Evolutionary conservation across 2,329 filamentous ascomycete species (phyloP).

Genomic region (Mycosphaerella sp.): DNA sequence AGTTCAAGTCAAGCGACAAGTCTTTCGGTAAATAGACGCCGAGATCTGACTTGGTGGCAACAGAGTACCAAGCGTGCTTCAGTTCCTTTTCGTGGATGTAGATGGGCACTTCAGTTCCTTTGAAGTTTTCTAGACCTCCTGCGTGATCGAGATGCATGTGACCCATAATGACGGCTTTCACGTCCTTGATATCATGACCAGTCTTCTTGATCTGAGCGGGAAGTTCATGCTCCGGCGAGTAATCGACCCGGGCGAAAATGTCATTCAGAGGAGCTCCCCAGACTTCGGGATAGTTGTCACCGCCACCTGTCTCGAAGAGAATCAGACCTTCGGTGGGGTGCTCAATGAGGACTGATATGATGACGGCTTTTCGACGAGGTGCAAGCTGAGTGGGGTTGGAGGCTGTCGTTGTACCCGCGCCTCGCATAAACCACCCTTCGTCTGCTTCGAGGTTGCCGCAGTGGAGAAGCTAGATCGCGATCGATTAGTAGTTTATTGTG

Average conservation of each 20-base stretch:
- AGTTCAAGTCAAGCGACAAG: slow-evolving; percentile 35
- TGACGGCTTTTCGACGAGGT: slow-evolving; percentile 30
- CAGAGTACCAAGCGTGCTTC: slow-evolving; percentile 36
- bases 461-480: slow-evolving; percentile 28
- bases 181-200: slow-evolving; percentile 34
- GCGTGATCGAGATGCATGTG: slow-evolving; percentile 35
- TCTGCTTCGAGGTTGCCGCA: slow-evolving; percentile 35
- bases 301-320: slow-evolving; percentile 35
- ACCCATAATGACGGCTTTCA: slow-evolving; percentile 36
- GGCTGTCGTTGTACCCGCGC: slow-evolving; percentile 27
- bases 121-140: slow-evolving; percentile 34
- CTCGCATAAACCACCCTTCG: slow-evolving; percentile 35
- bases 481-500: not conserved
- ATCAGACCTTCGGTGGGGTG: slow-evolving; percentile 36
- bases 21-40: slow-evolving; percentile 34
- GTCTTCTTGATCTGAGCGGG: slow-evolving; percentile 24
- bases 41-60: slow-evolving; percentile 34
- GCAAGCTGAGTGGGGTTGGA: slow-evolving; percentile 29
- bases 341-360: slow-evolving; percentile 27
- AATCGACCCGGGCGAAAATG: slow-evolving; percentile 32
- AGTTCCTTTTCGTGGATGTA: slow-evolving; percentile 37
- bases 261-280: slow-evolving; percentile 31
- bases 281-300: slow-evolving; percentile 31
- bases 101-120: slow-evolving; percentile 33
- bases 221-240: slow-evolving; percentile 19